phyloP scores from a whole-genome alignment of 1,139 yeast species.

The Pichia sp. region DNA sequence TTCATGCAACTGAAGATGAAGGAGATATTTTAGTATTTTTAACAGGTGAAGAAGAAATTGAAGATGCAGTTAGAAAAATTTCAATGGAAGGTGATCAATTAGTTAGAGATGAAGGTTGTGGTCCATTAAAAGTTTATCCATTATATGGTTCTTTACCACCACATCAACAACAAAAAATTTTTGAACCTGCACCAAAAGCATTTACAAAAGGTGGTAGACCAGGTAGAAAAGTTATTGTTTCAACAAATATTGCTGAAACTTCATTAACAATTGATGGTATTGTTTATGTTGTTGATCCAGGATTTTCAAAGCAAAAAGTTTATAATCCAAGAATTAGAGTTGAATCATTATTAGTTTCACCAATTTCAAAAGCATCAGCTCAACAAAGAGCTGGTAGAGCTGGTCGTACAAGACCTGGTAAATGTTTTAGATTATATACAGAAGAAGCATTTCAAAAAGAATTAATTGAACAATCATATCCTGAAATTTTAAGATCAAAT shows the following conservation, averaged over 20 bases:
- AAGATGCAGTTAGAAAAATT: conserved; percentile 89
- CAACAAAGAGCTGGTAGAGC: conserved; percentile 99
- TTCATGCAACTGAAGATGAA: conserved; percentile 91
- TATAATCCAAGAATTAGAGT: conserved; percentile 96
- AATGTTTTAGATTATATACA: conserved; percentile 91
- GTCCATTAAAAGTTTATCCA: conserved; percentile 86
- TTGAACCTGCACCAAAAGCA: conserved; percentile 78
- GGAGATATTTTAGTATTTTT: conserved; percentile 87
- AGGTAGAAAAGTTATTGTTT: conserved; percentile 86
- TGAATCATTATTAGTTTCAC: conserved; percentile 88
- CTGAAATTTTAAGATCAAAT: conserved; percentile 89
- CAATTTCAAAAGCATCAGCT: conserved; percentile 94
- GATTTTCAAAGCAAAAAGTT: conserved; percentile 93
- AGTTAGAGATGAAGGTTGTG: conserved; percentile 81
- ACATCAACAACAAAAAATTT: conserved; percentile 86
- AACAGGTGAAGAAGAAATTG: conserved; percentile 98
- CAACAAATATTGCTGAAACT: conserved; percentile 98
- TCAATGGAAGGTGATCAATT: conserved; percentile 84
- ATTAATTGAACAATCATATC: conserved; percentile 89
- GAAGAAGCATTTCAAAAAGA: conserved; percentile 96
- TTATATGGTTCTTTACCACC: conserved; percentile 96
- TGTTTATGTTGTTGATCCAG: conserved; percentile 96
- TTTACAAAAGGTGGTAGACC: conserved; percentile 66
- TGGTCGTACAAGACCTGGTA: conserved; percentile 98
- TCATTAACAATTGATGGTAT: conserved; percentile 97